Percentiles rank a stretch among this genome's conserved stretches.
Conservation (phyloP, 176 grass and related monocot genomes). For the Thinopyrum elongatum region DNA sequence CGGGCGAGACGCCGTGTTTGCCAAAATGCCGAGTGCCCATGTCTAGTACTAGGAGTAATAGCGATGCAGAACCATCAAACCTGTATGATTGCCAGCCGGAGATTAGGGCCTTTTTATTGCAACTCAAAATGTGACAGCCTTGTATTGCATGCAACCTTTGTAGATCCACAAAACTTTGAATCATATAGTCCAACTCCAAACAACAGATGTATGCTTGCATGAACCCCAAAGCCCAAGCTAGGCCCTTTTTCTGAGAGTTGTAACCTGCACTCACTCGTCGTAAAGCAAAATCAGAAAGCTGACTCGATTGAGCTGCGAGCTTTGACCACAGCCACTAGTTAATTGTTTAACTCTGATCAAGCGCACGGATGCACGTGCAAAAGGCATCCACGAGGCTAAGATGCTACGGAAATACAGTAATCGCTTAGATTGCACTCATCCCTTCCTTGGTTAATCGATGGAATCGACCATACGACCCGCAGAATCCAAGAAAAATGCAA, state of each 20-base stretch:
- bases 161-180: too few species aligned
- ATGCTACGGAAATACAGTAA: slow-evolving; percentile 16
- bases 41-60: too few species aligned
- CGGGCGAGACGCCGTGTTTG: neutral
- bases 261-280: neutral
- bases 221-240: neutral
- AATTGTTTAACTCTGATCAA: neutral
- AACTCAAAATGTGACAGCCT: too few species aligned
- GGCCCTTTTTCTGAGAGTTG: neutral
- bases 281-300: neutral
- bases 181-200: neutral
- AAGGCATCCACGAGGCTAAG: neutral
- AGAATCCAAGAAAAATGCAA: neutral
- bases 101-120: too few species aligned
- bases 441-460: neutral
- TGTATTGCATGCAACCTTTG: too few species aligned
- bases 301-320: neutral
- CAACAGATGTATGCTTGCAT: neutral
- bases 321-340: slow-evolving; percentile 15
- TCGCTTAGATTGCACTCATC: slow-evolving; percentile 25
- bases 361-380: neutral
- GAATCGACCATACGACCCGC: neutral
- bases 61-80: slow-evolving; percentile 12
- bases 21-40: neutral
- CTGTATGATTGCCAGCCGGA: slow-evolving; percentile 11